Evolutionary conservation across 1,139 yeast species (phyloP), one percentile per base, ranked within the genome.

Genomic region (Pichia sp.): DNA sequence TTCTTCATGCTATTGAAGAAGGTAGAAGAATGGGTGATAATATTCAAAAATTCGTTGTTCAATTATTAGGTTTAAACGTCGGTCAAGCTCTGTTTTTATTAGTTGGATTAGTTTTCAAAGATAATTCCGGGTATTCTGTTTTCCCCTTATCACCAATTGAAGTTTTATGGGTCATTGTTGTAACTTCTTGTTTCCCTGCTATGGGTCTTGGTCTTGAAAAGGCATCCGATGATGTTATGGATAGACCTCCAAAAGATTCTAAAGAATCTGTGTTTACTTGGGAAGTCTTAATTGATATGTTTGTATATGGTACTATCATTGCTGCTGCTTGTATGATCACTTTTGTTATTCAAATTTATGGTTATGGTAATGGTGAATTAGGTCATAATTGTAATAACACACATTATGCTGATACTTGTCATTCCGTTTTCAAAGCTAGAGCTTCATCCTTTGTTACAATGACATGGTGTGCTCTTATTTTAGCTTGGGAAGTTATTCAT

Each of bases 401-500:
- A 9, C 67, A 63, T 48, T 61, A 61, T 42, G 68, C 61, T 3
- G 68, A 62, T 4, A 38, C 64, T 1, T 88, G 96, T 63, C 57
- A 64, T 36, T 65, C 71, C 50, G 95, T 88, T 5, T 85, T 80
- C 66, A 69, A 76, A 54, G 89, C 91, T 3, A 77, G 96, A 58
- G 77, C 95, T 2, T 76, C 84, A 4, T 73, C 93, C 0, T 88
- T 88, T 65, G 85, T 84, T 3, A 77, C 80, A 6, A 80, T 88
- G 80, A 86, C 96, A 1, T 88, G 96, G 95, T 77, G 93, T 65
- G 83, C 94, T 4, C 71, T 88, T 47, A 62, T 88, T 24, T 68
- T 85, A 44, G 95, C 95, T 2, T 86, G 95, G 95, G 95, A 86
- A 63, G 88, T 89, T 55, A 72, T 85, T 44, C 91, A 85, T 58